Evolutionary conservation across 108 stramenopile genomes (phyloP).

Genomic region (Nannochloropsis gaditana): DNA sequence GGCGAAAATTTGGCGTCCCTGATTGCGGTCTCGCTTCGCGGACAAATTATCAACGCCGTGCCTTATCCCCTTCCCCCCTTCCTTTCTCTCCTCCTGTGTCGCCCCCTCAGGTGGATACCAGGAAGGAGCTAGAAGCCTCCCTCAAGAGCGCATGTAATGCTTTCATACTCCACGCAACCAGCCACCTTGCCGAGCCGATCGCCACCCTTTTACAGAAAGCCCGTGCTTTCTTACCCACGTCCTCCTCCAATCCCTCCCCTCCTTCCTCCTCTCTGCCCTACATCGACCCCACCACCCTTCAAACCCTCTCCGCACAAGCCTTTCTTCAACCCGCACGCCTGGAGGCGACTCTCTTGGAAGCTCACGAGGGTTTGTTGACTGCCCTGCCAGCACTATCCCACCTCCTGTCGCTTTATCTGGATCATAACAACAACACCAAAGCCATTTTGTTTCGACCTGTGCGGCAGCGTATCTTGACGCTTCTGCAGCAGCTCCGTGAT

Average conservation of each 20-base stretch:
- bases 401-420: not conserved
- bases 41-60: not conserved
- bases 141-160: conserved; percentile 39
- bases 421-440: conserved; percentile 20
- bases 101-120: conserved; percentile 32
- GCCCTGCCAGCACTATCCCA: not conserved
- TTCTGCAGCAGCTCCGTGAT: not conserved
- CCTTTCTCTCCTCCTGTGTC: not conserved
- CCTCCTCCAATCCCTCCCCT: not conserved
- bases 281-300: conserved; percentile 10
- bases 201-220: conserved; percentile 29
- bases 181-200: conserved; percentile 41
- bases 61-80: not conserved
- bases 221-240: conserved; percentile 23
- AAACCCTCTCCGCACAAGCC: not conserved
- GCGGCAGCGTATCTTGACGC: not conserved
- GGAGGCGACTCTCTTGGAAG: not conserved
- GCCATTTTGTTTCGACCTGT: not conserved
- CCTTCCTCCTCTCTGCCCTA: not conserved
- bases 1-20: too few species aligned
- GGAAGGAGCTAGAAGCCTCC: conserved; percentile 49
- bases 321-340: not conserved
- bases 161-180: conserved; percentile 41
- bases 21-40: not conserved
- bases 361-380: not conserved